These are phyloP conservation scores for Wilhelminamyces savonicus DNA, from an alignment of 805 yeast genomes.

Conservation along the genomic window DNA sequence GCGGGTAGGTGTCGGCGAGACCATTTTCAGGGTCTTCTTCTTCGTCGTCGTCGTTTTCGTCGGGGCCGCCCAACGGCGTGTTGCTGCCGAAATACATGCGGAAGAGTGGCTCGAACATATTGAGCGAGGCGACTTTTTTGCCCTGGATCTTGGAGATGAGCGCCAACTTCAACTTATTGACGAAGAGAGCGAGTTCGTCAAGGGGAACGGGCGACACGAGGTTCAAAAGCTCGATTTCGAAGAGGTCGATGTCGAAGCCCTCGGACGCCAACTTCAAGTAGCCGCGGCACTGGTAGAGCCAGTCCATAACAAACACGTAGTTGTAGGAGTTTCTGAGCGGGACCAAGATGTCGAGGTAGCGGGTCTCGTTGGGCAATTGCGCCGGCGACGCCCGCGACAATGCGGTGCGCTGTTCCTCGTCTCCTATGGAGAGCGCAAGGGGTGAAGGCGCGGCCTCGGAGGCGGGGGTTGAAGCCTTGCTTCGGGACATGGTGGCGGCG, in stretches of 20 bases:
- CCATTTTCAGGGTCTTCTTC: slow-evolving; percentile 16
- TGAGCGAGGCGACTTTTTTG: slow-evolving; percentile 20
- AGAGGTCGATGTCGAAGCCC: slow-evolving; percentile 49
- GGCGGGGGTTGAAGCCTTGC: too few relatives aligned
- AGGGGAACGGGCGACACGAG: slow-evolving; percentile 26
- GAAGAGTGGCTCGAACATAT: slow-evolving; percentile 27
- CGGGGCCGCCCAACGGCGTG: slow-evolving; percentile 24
- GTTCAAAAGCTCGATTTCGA: slow-evolving; percentile 54
- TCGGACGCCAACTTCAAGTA: slow-evolving; percentile 44
- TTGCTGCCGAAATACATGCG: slow-evolving; percentile 27
- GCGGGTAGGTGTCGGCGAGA: slow-evolving; percentile 11
- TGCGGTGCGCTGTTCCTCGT: too few relatives aligned
- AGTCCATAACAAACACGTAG: slow-evolving; percentile 36
- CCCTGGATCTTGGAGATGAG: slow-evolving; percentile 37
- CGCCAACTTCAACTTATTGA: slow-evolving; percentile 37
- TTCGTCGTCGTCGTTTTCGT: slow-evolving; percentile 14
- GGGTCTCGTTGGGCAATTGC: too few relatives aligned
- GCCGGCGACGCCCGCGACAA: too few relatives aligned
- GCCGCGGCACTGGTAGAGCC: slow-evolving; percentile 52
- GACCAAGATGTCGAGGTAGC: too few relatives aligned
- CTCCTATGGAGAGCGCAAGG: too few relatives aligned
- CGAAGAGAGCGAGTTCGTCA: slow-evolving; percentile 29
- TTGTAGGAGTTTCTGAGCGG: slow-evolving; percentile 11
- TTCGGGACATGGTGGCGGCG: too few relatives aligned
- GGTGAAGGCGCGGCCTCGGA: too few relatives aligned